phyloP scores from a whole-genome alignment of 176 grass and related monocot genomes.

The Bothriochloa decipiens region DNA sequence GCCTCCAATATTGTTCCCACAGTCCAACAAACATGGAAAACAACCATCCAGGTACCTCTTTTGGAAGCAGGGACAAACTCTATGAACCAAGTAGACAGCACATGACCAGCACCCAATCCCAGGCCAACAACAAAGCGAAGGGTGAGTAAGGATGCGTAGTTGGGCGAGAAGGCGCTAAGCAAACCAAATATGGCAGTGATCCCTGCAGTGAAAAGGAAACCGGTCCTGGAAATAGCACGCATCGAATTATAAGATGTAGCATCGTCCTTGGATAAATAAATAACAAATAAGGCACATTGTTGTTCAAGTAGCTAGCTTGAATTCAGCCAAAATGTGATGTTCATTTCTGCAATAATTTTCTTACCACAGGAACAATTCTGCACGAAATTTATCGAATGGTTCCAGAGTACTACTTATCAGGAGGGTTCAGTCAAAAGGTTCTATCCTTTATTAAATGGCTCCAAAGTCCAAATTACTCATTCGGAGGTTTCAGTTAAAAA shows the following conservation, averaged over 20 bases:
- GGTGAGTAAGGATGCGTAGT: conserved; percentile 54
- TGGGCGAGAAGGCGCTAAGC: conserved; percentile 71
- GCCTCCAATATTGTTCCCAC: conserved; percentile 67
- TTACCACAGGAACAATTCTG: neutral
- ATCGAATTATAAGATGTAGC: neutral
- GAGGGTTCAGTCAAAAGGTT: neutral
- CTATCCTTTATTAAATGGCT: neutral
- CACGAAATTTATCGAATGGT: neutral
- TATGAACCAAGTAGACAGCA: conserved; percentile 78
- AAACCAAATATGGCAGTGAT: conserved; percentile 63
- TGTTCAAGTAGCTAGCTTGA: neutral
- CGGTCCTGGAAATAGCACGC: conserved; percentile 40
- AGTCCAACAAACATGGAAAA: conserved; percentile 54
- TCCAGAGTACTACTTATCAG: neutral
- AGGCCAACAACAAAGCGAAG: conserved; percentile 67
- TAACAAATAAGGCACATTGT: neutral
- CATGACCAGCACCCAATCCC: conserved; percentile 61
- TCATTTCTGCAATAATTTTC: neutral
- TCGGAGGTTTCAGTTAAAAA: neutral
- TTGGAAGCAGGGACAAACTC: conserved; percentile 75
- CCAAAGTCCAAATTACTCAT: neutral
- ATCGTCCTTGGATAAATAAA: neutral
- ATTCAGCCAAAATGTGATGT: neutral
- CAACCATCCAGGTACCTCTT: conserved; percentile 61
- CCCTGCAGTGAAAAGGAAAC: conserved; percentile 71